These are phyloP conservation scores for Fusarium denticulatum DNA, from an alignment of 2,329 filamentous ascomycete species.

Conservation along the genomic window DNA sequence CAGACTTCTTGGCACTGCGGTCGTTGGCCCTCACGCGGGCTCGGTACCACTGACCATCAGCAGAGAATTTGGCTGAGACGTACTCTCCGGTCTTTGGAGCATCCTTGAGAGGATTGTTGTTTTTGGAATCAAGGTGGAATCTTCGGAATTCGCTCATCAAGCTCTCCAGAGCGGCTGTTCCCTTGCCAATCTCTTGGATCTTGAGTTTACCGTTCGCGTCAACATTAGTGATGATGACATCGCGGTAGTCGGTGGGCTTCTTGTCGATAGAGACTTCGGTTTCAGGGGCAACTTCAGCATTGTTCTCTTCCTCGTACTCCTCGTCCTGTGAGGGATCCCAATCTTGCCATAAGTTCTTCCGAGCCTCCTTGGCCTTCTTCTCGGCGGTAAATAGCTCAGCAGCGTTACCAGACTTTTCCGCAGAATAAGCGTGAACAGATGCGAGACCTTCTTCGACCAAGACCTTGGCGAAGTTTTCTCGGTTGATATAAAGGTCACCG, in stretches of 20 bases:
- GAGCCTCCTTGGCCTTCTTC: conserved; percentile 85
- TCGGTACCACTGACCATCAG: conserved; percentile 94
- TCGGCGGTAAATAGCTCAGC: conserved; percentile 89
- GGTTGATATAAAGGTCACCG: conserved; percentile 90
- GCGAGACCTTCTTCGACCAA: conserved; percentile 95
- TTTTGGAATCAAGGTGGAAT: conserved; percentile 87
- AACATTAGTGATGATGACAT: conserved; percentile 91
- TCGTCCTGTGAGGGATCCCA: conserved; percentile 92
- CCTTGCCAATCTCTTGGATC: conserved; percentile 88
- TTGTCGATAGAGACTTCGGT: conserved; percentile 67
- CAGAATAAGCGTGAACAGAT: conserved; percentile 92
- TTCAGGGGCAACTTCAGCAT: conserved; percentile 61
- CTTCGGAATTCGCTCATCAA: conserved; percentile 91
- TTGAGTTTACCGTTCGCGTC: conserved; percentile 85
- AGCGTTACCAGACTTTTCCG: conserved; percentile 92
- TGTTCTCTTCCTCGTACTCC: conserved; percentile 63
- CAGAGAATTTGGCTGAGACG: conserved; percentile 89
- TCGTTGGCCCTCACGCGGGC: conserved; percentile 92
- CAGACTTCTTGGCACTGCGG: conserved; percentile 85
- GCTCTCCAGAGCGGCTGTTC: conserved; percentile 84
- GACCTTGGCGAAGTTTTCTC: conserved; percentile 93
- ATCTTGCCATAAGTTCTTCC: conserved; percentile 91
- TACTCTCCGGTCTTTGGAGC: conserved; percentile 91
- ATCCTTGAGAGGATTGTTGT: conserved; percentile 76
- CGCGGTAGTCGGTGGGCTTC: conserved; percentile 85